Evolutionary conservation across 2,329 filamentous ascomycete species (phyloP).

Genomic region (Fusarium circinatum): DNA sequence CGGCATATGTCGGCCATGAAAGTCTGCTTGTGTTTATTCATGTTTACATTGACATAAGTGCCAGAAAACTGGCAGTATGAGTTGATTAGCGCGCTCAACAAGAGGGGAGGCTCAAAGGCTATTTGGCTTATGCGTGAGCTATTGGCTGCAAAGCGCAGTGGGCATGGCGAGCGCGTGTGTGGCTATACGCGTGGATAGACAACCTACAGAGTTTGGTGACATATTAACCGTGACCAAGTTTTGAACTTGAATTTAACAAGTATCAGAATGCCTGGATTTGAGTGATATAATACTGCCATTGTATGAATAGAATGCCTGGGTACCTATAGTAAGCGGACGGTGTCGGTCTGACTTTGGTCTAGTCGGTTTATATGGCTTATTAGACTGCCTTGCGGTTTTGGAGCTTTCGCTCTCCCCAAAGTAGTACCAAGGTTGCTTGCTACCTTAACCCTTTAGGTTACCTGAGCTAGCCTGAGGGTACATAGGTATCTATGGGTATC

Average conservation of each 20-base stretch:
- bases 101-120: constrained; percentile 14
- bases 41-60: constrained; percentile 8
- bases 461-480: background rate
- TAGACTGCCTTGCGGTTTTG: background rate
- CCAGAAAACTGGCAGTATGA: background rate
- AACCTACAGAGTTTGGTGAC: constrained; percentile 20
- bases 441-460: background rate
- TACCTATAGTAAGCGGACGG: constrained; percentile 10
- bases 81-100: constrained; percentile 26
- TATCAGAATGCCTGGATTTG: constrained; percentile 18
- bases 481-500: background rate
- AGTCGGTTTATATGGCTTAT: background rate
- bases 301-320: background rate
- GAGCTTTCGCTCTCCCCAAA: constrained; percentile 11
- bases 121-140: background rate
- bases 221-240: constrained; percentile 22
- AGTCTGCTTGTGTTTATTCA: constrained; percentile 12
- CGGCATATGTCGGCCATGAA: constrained; percentile 5
- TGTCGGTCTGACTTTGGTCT: constrained; percentile 5
- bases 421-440: background rate
- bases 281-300: constrained; percentile 12
- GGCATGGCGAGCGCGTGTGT: constrained; percentile 16
- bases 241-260: background rate
- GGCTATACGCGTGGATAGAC: constrained; percentile 29
- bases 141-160: background rate